These are phyloP conservation scores for Cardamine resedifolia DNA, from an alignment of 345 rosid species.

Conservation along the genomic window DNA sequence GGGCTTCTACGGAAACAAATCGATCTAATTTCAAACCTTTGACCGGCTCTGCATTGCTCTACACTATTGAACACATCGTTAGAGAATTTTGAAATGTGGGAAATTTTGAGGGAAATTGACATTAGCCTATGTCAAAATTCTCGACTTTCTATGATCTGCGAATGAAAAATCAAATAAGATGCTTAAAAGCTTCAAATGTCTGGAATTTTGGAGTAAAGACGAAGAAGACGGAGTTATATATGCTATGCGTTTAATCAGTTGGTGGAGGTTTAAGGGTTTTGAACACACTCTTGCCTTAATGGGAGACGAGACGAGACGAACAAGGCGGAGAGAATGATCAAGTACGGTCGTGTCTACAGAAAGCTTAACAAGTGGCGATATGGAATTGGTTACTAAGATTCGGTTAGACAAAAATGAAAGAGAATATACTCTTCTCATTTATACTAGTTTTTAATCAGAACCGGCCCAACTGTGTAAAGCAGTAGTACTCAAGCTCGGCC, in stretches of 20 bases:
- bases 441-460: no score
- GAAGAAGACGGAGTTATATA: constrained; percentile 15
- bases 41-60: constrained; percentile 23
- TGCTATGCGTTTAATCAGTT: constrained; percentile 5
- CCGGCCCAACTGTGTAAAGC: neutral
- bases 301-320: no score
- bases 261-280: constrained; percentile 31
- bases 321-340: neutral
- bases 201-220: neutral
- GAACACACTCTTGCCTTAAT: neutral
- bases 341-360: constrained; percentile 1
- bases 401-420: neutral
- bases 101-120: constrained; percentile 25
- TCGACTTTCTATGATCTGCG: neutral
- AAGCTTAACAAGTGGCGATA: neutral
- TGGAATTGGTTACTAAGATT: neutral
- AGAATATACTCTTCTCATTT: neutral
- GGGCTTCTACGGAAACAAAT: constrained; percentile 16
- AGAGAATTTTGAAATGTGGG: constrained; percentile 26
- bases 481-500: neutral
- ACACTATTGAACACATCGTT: constrained; percentile 12
- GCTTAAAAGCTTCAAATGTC: neutral
- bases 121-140: constrained; percentile 6
- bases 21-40: constrained; percentile 12
- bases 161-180: neutral